These are phyloP conservation scores for Diphasiastrum complanatum DNA, from an alignment of 83 land plant species.

Conservation along the genomic window DNA sequence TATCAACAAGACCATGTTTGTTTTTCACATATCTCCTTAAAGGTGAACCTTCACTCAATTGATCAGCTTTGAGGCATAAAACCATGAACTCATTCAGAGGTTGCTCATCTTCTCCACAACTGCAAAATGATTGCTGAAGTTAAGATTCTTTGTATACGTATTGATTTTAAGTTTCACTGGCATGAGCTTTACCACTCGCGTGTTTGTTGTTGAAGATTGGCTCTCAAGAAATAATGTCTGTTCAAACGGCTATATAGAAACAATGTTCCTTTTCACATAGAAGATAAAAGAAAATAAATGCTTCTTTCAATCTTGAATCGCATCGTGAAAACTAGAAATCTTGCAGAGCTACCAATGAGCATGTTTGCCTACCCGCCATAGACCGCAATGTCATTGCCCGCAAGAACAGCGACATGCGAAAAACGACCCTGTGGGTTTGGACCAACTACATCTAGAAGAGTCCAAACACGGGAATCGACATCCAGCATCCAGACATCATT, in stretches of 20 bases:
- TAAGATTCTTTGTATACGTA: no score
- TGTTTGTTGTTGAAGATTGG: no score
- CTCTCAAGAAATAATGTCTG: no score
- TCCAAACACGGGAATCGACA: constrained; percentile 40
- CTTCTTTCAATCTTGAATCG: no score
- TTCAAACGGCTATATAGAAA: no score
- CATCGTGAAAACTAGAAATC: not conserved
- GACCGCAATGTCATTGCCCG: constrained; percentile 39
- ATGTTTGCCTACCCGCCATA: constrained; percentile 54
- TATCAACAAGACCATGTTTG: no score
- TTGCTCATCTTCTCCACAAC: constrained; percentile 79
- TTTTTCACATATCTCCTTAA: constrained; percentile 35
- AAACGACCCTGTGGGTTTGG: constrained; percentile 63
- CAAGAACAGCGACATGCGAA: constrained; percentile 58
- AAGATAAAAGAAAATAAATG: no score
- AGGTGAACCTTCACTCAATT: constrained; percentile 34
- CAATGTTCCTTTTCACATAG: no score
- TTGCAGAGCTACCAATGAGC: not conserved
- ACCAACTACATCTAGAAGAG: constrained; percentile 40
- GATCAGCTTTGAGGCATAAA: constrained; percentile 46
- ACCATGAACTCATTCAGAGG: constrained; percentile 54
- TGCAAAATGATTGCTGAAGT: constrained; percentile 16
- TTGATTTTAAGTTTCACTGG: no score
- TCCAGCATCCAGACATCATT: constrained; percentile 68
- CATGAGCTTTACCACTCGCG: no score